Base-by-base conservation (phyloP, 2,329 filamentous ascomycete species). In the Exophiala sideris region DNA sequence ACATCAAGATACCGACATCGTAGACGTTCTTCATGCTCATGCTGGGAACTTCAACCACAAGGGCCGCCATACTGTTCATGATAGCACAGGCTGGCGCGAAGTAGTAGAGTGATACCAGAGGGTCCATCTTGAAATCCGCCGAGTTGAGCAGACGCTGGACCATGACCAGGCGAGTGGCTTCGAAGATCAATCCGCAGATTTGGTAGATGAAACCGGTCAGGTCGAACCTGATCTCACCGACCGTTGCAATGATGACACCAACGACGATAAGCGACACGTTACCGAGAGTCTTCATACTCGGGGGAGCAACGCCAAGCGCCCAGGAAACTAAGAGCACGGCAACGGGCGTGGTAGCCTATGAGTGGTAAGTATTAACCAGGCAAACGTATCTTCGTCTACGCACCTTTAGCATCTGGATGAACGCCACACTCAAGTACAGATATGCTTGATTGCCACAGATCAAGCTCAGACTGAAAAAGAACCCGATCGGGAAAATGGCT, bases 321-420 rank as follows among this genome's bases (percentile, higher is more conserved):
- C 94, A 97, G 63, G 90, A 89, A 38, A 89, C 87, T 62, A 97
- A 75, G 35, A 99, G 84, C 48, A 97, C 91, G 49, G 91, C 91
- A 56, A 97, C 91, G 12, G 94, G 94, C 32, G 89, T 97, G 40
- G 91, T 96, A 63, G 94, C 94, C 89, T 91, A 18, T 2, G 16
- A 60, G 39, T 45, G 20, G 46, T 50, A 32, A 18, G 16, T 33
- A 21, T 58, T 35, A 52, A 21, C 29, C 16, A 18, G 16, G 14
- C 18, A 12, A 33, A 3, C 38, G 20, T 79, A 32, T 38, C 33
- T 18, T 38, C 35, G 18, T 38, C 24, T 45, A 73, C 88, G 65
- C 76, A 90, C 87, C 88, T 97, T 97, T 73, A 97, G 85, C 92
- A 97, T 97, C 80, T 97, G 92, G 68, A 97, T 97, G 73, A 97